These are phyloP conservation scores for Neopestalotiopsis sp. DNA, from an alignment of 2,329 filamentous ascomycete species.

Conservation along the genomic window DNA sequence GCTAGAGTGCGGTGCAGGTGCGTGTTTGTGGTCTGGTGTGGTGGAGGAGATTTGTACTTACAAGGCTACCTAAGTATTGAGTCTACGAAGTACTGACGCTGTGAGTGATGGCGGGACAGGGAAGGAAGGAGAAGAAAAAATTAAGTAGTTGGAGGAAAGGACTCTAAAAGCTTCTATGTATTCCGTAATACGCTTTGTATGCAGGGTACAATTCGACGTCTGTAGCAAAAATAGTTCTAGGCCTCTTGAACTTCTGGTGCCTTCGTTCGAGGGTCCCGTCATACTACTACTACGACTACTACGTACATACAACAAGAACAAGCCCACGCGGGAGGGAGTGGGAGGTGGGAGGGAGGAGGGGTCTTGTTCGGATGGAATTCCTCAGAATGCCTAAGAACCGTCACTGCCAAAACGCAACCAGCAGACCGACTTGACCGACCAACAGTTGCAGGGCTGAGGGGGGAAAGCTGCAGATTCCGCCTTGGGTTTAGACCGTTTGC, in stretches of 20 bases:
- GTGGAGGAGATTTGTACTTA: neutral
- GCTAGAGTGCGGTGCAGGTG: neutral
- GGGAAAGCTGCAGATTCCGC: neutral
- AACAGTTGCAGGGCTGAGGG: constrained; percentile 9
- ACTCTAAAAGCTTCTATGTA: constrained; percentile 8
- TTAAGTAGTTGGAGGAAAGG: neutral
- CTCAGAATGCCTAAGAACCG: constrained; percentile 16
- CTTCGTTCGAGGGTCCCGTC: neutral
- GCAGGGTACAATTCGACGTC: neutral
- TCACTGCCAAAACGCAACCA: neutral
- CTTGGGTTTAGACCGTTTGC: constrained; percentile 10
- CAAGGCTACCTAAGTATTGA: neutral
- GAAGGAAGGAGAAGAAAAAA: neutral
- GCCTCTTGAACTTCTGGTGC: neutral
- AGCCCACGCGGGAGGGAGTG: neutral
- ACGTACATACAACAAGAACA: neutral
- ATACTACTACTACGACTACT: neutral
- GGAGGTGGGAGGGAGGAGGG: neutral
- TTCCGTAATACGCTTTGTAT: neutral
- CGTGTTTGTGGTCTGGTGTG: neutral
- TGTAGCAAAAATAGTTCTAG: neutral
- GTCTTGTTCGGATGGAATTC: constrained; percentile 10
- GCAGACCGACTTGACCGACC: neutral
- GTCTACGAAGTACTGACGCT: neutral
- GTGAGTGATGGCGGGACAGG: neutral